These are phyloP conservation scores for Dovyalis caffra DNA, from an alignment of 345 rosid genomes.

Conservation along the genomic window DNA sequence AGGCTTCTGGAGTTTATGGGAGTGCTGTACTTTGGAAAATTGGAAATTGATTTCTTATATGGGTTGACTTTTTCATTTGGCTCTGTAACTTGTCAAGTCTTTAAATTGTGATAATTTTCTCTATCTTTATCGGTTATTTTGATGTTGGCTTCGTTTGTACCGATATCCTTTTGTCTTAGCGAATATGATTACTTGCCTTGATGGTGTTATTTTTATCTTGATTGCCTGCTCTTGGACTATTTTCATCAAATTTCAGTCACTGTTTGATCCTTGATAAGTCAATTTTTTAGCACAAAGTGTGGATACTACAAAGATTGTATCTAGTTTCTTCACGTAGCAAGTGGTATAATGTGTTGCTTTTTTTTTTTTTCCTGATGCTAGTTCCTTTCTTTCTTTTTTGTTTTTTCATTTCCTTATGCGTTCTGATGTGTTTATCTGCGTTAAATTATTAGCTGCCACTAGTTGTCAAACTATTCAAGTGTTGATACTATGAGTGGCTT, in stretches of 20 bases:
- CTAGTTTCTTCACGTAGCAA: no score
- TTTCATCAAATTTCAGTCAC: background rate
- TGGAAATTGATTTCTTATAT: background rate
- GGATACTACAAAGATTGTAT: no score
- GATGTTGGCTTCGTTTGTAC: background rate
- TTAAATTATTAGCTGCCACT: background rate
- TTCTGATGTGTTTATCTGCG: background rate
- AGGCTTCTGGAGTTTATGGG: no score
- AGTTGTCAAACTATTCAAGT: background rate
- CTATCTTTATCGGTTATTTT: background rate
- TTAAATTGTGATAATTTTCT: background rate
- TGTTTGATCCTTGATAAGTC: background rate
- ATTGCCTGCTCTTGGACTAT: background rate
- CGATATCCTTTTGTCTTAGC: background rate
- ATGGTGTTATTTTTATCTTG: background rate
- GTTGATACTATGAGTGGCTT: conserved; percentile 11
- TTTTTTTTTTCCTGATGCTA: background rate
- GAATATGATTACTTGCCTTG: background rate
- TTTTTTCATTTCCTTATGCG: background rate
- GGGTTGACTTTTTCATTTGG: background rate
- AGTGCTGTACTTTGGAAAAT: background rate
- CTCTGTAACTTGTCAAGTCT: background rate
- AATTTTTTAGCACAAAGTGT: no score
- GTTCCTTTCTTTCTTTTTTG: background rate
- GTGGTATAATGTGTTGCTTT: background rate